These are phyloP conservation scores for Pecoramyces ruminantium DNA, from an alignment of 192 early-diverging fungal species.

Conservation along the genomic window DNA sequence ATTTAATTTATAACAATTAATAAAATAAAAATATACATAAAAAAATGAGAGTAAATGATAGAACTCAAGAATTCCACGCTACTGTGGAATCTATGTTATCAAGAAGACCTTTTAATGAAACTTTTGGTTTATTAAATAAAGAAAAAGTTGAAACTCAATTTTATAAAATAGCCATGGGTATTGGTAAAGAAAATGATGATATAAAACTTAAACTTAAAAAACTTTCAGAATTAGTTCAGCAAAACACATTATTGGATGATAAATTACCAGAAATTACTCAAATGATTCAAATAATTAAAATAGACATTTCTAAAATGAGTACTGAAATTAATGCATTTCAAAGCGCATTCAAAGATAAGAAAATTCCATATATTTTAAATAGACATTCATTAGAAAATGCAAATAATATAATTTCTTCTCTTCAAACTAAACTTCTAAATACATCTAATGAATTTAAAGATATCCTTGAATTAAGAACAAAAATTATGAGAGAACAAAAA, in stretches of 20 bases:
- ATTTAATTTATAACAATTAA: neutral
- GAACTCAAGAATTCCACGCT: slow-evolving; percentile 72
- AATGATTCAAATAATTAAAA: neutral
- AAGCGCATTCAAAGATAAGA: neutral
- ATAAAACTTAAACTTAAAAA: neutral
- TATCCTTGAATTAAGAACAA: slow-evolving; percentile 80
- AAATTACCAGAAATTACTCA: neutral
- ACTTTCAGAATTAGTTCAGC: neutral
- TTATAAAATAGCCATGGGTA: neutral
- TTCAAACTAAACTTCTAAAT: slow-evolving; percentile 80
- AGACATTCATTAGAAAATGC: slow-evolving; percentile 75
- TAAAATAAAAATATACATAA: neutral
- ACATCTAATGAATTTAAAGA: slow-evolving; percentile 85
- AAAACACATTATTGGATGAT: neutral
- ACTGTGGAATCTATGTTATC: slow-evolving; percentile 55
- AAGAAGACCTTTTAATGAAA: slow-evolving; percentile 4
- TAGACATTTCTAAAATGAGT: neutral
- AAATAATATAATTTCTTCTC: slow-evolving; percentile 70
- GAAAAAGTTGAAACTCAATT: neutral
- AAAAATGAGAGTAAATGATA: slow-evolving; percentile 32
- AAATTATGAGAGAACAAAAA: slow-evolving; percentile 90
- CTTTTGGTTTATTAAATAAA: neutral
- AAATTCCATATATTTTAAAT: slow-evolving; percentile 2
- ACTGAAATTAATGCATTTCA: neutral
- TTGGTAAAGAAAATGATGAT: neutral